phyloP scores from a whole-genome alignment of 2,329 filamentous ascomycete genomes.

The Penicillium sp. region DNA sequence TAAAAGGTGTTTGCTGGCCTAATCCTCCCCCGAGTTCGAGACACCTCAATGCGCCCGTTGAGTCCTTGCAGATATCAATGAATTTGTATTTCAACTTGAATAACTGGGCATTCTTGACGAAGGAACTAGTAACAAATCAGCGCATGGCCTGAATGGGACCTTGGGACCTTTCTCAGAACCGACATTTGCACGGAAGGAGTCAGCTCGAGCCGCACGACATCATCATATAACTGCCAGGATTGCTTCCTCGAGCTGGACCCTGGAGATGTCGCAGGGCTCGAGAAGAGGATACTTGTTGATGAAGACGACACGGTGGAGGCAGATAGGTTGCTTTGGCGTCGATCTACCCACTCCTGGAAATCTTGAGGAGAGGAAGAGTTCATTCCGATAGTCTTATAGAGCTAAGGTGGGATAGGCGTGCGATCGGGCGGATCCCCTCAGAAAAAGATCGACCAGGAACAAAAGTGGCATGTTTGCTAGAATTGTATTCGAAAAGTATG shows the following conservation, averaged over 20 bases:
- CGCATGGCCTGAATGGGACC: neutral
- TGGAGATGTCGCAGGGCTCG: constrained; percentile 30
- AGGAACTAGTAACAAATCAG: constrained; percentile 31
- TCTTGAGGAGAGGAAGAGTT: constrained; percentile 20
- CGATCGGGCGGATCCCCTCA: constrained; percentile 6
- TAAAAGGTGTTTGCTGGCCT: constrained; percentile 36
- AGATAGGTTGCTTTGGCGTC: constrained; percentile 29
- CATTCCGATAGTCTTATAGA: constrained; percentile 13
- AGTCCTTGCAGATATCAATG: constrained; percentile 42
- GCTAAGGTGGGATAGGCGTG: neutral
- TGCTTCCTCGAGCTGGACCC: constrained; percentile 30
- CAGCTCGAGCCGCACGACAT: constrained; percentile 31
- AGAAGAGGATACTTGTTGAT: constrained; percentile 31
- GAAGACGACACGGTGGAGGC: constrained; percentile 32
- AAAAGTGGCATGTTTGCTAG: constrained; percentile 1
- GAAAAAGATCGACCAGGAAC: constrained; percentile 9
- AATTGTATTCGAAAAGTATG: neutral
- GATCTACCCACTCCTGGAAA: constrained; percentile 32
- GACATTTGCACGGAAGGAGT: constrained; percentile 37
- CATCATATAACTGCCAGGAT: constrained; percentile 31
- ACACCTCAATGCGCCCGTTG: constrained; percentile 34
- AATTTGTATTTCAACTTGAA: constrained; percentile 42
- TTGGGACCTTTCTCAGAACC: constrained; percentile 6
- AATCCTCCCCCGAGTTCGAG: constrained; percentile 40
- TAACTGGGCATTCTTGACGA: constrained; percentile 37